Evolutionary conservation across 305 asterid genomes (phyloP).

Genomic region (Nicotiana rustica): DNA sequence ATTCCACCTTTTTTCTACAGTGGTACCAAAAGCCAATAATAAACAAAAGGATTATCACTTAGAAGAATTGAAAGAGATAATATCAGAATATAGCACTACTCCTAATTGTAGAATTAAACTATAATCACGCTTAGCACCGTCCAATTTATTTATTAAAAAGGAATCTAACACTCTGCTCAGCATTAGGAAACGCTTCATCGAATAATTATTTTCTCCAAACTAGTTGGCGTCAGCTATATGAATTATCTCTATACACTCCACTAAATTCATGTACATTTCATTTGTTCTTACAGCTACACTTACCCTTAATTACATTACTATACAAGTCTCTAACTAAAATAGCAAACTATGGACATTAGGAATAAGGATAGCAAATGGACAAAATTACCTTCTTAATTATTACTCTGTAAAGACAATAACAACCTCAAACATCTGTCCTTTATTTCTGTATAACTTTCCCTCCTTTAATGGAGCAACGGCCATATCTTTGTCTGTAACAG

Average conservation of each 20-base stretch:
- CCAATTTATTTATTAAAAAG: neutral
- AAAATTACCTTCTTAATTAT: neutral
- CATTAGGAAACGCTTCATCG: neutral
- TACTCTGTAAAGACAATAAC: neutral
- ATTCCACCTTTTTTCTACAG: constrained; percentile 10
- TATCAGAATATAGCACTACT: neutral
- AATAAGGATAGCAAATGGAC: neutral
- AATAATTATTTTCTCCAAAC: neutral
- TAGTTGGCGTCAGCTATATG: neutral
- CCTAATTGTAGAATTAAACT: constrained; percentile 19
- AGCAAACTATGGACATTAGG: neutral
- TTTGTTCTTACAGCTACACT: neutral
- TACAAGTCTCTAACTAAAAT: neutral
- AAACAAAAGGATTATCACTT: constrained; percentile 13
- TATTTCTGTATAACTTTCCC: constrained; percentile 38
- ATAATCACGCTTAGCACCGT: constrained; percentile 29
- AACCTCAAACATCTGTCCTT: constrained; percentile 21
- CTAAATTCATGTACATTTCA: neutral
- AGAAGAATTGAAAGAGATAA: constrained; percentile 29
- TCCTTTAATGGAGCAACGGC: constrained; percentile 46
- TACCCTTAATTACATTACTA: neutral
- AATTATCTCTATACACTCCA: neutral
- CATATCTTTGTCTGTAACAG: constrained; percentile 47
- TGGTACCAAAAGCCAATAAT: constrained; percentile 18
- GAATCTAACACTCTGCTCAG: constrained; percentile 17